phyloP scores from a whole-genome alignment of 2,329 filamentous ascomycete species.

The Monosporascus sp. region DNA sequence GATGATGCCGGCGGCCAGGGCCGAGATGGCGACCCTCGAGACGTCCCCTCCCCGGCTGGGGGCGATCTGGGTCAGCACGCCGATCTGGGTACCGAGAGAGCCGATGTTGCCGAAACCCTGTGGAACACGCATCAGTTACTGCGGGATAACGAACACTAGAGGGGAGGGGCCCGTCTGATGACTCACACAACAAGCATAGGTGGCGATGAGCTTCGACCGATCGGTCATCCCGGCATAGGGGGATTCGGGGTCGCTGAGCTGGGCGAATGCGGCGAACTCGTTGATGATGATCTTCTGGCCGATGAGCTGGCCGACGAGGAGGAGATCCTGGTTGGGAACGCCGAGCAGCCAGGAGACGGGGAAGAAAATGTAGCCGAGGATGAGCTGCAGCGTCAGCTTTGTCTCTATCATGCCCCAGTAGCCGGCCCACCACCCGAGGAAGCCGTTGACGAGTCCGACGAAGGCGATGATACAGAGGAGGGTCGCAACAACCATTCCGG shows the following conservation, averaged over 20 bases:
- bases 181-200: slow-evolving; percentile 70
- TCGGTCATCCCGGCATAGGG: slow-evolving; percentile 55
- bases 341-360: slow-evolving; percentile 67
- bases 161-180: neutral
- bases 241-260: slow-evolving; percentile 42
- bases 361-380: slow-evolving; percentile 68
- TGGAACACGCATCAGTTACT: slow-evolving; percentile 9
- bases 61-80: slow-evolving; percentile 76
- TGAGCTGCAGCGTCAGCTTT: slow-evolving; percentile 61
- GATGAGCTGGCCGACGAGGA: slow-evolving; percentile 72
- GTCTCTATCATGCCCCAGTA: slow-evolving; percentile 63
- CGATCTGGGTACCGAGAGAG: slow-evolving; percentile 83
- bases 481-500: slow-evolving; percentile 66
- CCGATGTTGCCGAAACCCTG: slow-evolving; percentile 77
- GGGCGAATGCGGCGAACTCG: slow-evolving; percentile 69
- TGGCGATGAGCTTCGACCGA: slow-evolving; percentile 75
- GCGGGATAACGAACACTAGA: neutral
- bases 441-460: slow-evolving; percentile 59
- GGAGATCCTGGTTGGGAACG: slow-evolving; percentile 59
- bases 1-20: slow-evolving; percentile 71
- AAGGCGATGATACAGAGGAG: slow-evolving; percentile 69
- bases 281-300: slow-evolving; percentile 83
- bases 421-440: slow-evolving; percentile 68
- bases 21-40: slow-evolving; percentile 67
- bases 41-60: slow-evolving; percentile 71